These are phyloP conservation scores for Parsonsia alboflavescens DNA, from an alignment of 257 asterid species.

Conservation along the genomic window DNA sequence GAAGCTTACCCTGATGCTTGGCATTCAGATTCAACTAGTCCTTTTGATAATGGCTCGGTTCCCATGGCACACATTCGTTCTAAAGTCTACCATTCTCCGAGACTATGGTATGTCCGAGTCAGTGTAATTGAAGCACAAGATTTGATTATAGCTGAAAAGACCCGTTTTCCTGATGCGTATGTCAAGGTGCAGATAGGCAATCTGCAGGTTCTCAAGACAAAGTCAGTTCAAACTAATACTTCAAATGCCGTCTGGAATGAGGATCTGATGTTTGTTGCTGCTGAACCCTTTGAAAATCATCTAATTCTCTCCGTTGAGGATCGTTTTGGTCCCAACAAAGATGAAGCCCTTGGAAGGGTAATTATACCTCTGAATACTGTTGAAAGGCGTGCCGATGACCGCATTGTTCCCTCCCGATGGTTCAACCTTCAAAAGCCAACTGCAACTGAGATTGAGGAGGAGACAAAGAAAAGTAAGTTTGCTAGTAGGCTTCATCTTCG, in stretches of 20 bases:
- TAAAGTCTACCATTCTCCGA: conserved; percentile 80
- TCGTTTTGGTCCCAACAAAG: conserved; percentile 59
- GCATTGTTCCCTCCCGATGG: conserved; percentile 64
- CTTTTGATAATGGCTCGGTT: conserved; percentile 35
- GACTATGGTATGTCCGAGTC: conserved; percentile 81
- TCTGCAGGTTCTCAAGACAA: conserved; percentile 60
- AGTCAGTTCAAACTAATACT: conserved; percentile 44
- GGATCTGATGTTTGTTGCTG: conserved; percentile 84
- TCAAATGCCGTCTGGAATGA: conserved; percentile 70
- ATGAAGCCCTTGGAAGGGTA: conserved; percentile 59
- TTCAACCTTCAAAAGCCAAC: conserved; percentile 48
- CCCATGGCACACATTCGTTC: conserved; percentile 60
- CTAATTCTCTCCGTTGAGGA: conserved; percentile 69
- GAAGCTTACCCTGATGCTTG: conserved; percentile 96
- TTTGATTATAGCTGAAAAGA: conserved; percentile 50
- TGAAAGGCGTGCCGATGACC: conserved; percentile 63
- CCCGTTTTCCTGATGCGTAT: conserved; percentile 49
- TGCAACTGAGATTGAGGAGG: conserved; percentile 50
- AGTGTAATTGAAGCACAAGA: conserved; percentile 88
- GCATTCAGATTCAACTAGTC: conserved; percentile 68
- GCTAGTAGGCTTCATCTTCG: conserved; percentile 76
- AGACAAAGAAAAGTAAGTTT: conserved; percentile 57
- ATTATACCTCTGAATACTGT: conserved; percentile 58
- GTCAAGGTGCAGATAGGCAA: conserved; percentile 73
- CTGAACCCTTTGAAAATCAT: conserved; percentile 90